Conservation (phyloP, 352 stramenopile species). For the Globisporangium orthogonon region DNA sequence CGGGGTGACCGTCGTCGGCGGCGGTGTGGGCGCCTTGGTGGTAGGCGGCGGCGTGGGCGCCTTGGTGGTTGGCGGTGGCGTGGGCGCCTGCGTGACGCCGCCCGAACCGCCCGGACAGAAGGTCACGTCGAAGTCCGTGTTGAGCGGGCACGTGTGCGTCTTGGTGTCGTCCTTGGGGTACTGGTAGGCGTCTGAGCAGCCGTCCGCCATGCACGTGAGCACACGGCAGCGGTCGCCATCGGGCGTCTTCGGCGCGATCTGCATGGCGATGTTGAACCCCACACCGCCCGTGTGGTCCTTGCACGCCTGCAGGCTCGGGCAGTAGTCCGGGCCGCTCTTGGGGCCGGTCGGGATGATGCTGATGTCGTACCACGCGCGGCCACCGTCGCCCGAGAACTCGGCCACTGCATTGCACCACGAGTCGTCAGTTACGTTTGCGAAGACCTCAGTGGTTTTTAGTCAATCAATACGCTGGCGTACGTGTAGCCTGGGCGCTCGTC, state of each 20-base stretch:
- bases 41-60: conserved; percentile 12
- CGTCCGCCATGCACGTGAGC: conserved; percentile 48
- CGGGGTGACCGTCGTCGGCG: conserved; percentile 11
- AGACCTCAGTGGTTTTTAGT: neutral
- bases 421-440: neutral
- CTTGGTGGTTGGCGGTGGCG: conserved; percentile 13
- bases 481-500: conserved; percentile 36
- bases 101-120: conserved; percentile 31
- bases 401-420: conserved; percentile 22
- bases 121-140: conserved; percentile 49
- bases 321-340: conserved; percentile 37
- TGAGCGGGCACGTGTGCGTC: conserved; percentile 49
- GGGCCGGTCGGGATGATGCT: conserved; percentile 67
- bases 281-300: conserved; percentile 47
- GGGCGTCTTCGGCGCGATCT: conserved; percentile 38
- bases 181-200: conserved; percentile 59
- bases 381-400: conserved; percentile 58
- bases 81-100: conserved; percentile 10
- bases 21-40: conserved; percentile 15
- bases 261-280: conserved; percentile 69
- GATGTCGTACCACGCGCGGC: conserved; percentile 64
- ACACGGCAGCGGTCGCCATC: conserved; percentile 33
- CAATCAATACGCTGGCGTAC: conserved; percentile 16
- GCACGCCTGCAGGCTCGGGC: conserved; percentile 37
- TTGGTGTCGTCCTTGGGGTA: conserved; percentile 66